phyloP scores from a whole-genome alignment of 2,329 filamentous ascomycete species.

The Ceratocystis lukuohia region DNA sequence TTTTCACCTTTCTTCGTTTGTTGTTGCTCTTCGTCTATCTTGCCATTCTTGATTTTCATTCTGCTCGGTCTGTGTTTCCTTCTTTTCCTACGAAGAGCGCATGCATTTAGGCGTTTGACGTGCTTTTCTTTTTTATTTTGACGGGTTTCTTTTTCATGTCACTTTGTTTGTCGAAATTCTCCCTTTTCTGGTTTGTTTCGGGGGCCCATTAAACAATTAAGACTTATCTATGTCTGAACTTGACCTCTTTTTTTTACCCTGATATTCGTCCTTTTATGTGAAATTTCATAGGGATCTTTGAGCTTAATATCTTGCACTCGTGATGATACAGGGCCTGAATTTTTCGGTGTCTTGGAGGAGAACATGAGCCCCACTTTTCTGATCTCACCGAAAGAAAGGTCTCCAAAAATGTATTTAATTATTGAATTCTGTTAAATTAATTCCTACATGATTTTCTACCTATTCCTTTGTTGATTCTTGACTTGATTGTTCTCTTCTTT shows the following conservation, averaged over 20 bases:
- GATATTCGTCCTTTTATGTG: no score
- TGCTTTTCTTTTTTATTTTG: constrained; percentile 4
- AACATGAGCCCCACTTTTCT: background rate
- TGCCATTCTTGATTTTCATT: constrained; percentile 9
- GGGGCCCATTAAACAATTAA: background rate
- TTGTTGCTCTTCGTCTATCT: background rate
- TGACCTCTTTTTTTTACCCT: no score
- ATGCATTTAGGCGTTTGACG: constrained; percentile 18
- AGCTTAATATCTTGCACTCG: background rate
- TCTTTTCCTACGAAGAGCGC: constrained; percentile 11
- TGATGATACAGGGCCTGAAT: background rate
- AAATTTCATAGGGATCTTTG: background rate
- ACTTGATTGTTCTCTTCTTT: background rate
- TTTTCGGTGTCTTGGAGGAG: background rate
- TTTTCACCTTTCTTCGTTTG: constrained; percentile 15
- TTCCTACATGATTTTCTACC: no score
- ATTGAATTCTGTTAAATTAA: background rate
- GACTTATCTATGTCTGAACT: no score
- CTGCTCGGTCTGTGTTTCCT: background rate
- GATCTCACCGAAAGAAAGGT: background rate
- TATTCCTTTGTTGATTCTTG: background rate
- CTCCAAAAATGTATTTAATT: background rate
- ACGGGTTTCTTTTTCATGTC: background rate
- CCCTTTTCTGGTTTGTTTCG: background rate
- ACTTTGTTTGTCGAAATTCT: background rate